These are phyloP conservation scores for Lentinula raphanica DNA, from an alignment of 768 basidiomycete species.

Conservation along the genomic window DNA sequence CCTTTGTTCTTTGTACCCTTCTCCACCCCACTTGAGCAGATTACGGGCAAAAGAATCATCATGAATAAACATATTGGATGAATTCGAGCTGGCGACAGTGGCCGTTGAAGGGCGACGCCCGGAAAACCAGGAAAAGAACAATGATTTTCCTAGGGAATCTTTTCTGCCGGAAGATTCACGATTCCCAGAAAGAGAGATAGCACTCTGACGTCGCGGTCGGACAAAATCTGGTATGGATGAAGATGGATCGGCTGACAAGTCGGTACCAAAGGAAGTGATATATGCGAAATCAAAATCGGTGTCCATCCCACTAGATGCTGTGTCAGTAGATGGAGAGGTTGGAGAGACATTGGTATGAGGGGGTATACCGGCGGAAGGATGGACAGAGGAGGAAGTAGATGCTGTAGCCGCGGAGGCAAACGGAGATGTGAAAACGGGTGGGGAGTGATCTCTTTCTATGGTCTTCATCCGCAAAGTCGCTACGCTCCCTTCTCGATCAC, in stretches of 20 bases:
- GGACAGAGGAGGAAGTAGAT: not conserved
- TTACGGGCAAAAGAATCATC: constrained; percentile 39
- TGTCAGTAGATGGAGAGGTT: not conserved
- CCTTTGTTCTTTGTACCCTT: constrained; percentile 36
- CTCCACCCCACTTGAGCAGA: constrained; percentile 38
- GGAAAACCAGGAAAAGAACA: not conserved
- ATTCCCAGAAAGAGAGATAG: constrained; percentile 4
- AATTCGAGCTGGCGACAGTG: constrained; percentile 19
- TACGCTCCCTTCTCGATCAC: constrained; percentile 54
- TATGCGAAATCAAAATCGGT: constrained; percentile 4
- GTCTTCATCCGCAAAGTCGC: constrained; percentile 45
- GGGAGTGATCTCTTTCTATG: not conserved
- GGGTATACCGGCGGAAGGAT: not conserved
- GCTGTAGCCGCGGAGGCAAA: not conserved
- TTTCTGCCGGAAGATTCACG: not conserved
- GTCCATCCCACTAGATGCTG: not conserved
- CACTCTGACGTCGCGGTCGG: not conserved
- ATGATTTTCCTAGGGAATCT: not conserved
- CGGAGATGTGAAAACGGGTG: not conserved
- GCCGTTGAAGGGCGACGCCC: constrained; percentile 39
- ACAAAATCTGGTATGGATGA: constrained; percentile 20
- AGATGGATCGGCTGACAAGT: not conserved
- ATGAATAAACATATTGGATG: constrained; percentile 9
- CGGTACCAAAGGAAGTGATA: constrained; percentile 2
- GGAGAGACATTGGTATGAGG: not conserved